Evolutionary conservation across 2,329 filamentous ascomycete species (phyloP).

Genomic region (Annulohypoxylon truncatum): DNA sequence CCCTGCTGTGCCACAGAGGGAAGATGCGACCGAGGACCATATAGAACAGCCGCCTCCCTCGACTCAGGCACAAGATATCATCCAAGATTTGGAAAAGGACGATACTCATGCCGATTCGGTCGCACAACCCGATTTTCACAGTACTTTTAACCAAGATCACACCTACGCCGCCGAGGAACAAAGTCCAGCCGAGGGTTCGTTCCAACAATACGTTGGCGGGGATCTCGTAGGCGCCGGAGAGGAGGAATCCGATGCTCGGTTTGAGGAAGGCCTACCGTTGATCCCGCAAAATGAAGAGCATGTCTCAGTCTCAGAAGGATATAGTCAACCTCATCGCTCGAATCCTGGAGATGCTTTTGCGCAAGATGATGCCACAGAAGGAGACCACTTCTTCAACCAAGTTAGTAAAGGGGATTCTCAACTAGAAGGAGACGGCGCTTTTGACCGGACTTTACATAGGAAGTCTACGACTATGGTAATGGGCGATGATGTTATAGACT

Average conservation of each 20-base stretch:
- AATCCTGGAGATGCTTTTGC: constrained; percentile 54
- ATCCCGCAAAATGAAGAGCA: constrained; percentile 57
- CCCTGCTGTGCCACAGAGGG: constrained; percentile 63
- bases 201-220: constrained; percentile 57
- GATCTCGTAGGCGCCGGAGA: constrained; percentile 56
- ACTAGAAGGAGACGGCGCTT: constrained; percentile 44
- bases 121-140: constrained; percentile 53
- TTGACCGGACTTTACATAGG: constrained; percentile 62
- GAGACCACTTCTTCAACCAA: constrained; percentile 72
- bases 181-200: constrained; percentile 37
- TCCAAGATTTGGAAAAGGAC: constrained; percentile 64
- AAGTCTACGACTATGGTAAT: constrained; percentile 79
- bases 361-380: constrained; percentile 57
- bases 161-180: constrained; percentile 34
- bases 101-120: constrained; percentile 56
- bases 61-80: constrained; percentile 65
- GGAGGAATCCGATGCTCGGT: constrained; percentile 67
- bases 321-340: constrained; percentile 43
- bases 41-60: constrained; percentile 57
- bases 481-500: constrained; percentile 50
- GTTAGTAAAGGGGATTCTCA: constrained; percentile 52
- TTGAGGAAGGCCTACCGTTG: constrained; percentile 76
- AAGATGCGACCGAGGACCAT: constrained; percentile 46
- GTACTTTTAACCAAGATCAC: constrained; percentile 50
- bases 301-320: constrained; percentile 40